Conservation (phyloP, 2,329 filamentous ascomycete genomes). For the Ascochyta lentis region DNA sequence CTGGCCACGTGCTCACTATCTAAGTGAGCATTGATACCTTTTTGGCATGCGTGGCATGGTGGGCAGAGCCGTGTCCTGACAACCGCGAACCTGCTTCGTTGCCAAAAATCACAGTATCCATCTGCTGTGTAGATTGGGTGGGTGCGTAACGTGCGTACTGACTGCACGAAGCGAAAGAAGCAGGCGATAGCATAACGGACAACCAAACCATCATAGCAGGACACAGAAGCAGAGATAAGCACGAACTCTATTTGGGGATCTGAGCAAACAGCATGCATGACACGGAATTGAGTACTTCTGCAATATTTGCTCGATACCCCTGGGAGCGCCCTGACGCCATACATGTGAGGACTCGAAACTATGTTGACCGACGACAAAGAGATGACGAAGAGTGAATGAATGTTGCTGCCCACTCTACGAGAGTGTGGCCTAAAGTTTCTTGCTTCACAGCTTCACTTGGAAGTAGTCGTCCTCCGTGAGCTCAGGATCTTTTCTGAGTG, state of each 20-base stretch:
- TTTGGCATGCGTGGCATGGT: too few species aligned
- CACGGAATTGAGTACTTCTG: background rate
- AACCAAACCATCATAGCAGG: too few species aligned
- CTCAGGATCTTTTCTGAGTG: constrained; percentile 11
- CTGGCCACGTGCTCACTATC: too few species aligned
- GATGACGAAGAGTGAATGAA: background rate
- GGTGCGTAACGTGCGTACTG: too few species aligned
- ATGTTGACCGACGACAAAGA: background rate
- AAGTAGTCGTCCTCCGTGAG: background rate
- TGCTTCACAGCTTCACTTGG: background rate
- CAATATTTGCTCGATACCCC: background rate
- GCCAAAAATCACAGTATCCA: too few species aligned
- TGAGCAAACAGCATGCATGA: background rate
- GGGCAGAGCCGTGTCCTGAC: too few species aligned
- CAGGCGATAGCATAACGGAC: too few species aligned
- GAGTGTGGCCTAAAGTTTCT: background rate
- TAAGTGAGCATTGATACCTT: too few species aligned
- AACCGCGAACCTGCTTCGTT: too few species aligned
- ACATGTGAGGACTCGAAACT: background rate
- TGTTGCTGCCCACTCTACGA: background rate
- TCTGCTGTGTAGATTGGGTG: too few species aligned
- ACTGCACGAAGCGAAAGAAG: too few species aligned
- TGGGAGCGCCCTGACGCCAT: constrained; percentile 5
- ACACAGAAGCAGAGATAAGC: too few species aligned
- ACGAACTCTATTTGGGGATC: background rate